phyloP scores from a whole-genome alignment of 108 stramenopile genomes.

The Fragilaria crotonensis region DNA sequence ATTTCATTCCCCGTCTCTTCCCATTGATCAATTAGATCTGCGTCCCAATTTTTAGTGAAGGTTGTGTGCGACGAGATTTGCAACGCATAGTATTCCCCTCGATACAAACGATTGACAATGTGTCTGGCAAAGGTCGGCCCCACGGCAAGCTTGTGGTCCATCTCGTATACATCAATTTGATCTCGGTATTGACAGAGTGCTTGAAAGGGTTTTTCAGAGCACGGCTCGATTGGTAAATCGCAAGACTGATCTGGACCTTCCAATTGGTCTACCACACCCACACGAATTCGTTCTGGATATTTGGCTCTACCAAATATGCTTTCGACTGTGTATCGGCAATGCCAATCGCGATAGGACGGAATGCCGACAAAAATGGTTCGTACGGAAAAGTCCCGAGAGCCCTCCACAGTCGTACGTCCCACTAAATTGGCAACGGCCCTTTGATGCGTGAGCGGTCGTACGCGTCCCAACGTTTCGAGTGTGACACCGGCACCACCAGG shows the following conservation, averaged over 20 bases:
- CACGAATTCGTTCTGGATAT: constrained; percentile 47
- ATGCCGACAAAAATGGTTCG: constrained; percentile 51
- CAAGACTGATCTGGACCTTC: constrained; percentile 34
- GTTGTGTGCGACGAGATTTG: constrained; percentile 90
- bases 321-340: constrained; percentile 34
- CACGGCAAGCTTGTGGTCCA: constrained; percentile 62
- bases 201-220: constrained; percentile 52
- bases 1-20: constrained; percentile 78
- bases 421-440: neutral
- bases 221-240: constrained; percentile 34
- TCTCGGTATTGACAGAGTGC: constrained; percentile 48
- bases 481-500: no score
- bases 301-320: constrained; percentile 27
- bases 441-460: neutral
- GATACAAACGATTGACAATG: constrained; percentile 75
- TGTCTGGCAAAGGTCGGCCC: constrained; percentile 88
- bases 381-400: neutral
- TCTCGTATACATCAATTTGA: constrained; percentile 55
- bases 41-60: constrained; percentile 86
- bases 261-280: constrained; percentile 43
- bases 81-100: constrained; percentile 95
- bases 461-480: neutral
- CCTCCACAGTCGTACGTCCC: neutral
- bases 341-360: constrained; percentile 35
- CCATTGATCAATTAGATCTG: constrained; percentile 73